Evolutionary conservation across 2,329 filamentous ascomycete species (phyloP).

Genomic region (Spiromastix sp.): DNA sequence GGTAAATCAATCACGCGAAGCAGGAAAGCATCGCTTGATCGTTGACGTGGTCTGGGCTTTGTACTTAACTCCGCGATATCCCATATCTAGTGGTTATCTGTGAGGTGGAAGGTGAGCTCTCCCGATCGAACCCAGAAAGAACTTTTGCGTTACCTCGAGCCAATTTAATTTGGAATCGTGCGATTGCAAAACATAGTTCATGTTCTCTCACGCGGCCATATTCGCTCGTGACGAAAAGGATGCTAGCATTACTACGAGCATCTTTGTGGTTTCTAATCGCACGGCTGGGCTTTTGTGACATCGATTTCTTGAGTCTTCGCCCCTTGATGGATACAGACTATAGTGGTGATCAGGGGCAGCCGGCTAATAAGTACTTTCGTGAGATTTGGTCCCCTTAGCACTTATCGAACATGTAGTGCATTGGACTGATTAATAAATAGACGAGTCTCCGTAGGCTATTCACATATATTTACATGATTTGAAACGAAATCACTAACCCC

Average conservation of each 20-base stretch:
- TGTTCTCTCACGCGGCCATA: neutral
- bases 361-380: slow-evolving; percentile 12
- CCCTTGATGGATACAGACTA: slow-evolving; percentile 10
- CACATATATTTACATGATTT: slow-evolving; percentile 4
- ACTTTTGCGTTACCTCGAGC: too few species aligned
- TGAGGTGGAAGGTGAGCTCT: too few species aligned
- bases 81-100: too few species aligned
- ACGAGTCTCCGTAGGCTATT: slow-evolving; percentile 9
- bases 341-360: slow-evolving; percentile 7
- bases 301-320: slow-evolving; percentile 11
- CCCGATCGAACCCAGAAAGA: too few species aligned
- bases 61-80: too few species aligned
- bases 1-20: too few species aligned
- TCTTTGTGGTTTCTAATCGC: neutral
- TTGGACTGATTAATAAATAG: neutral
- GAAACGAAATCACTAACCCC: neutral
- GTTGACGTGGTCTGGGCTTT: too few species aligned
- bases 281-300: slow-evolving; percentile 8
- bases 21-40: too few species aligned
- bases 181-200: too few species aligned
- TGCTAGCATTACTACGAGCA: slow-evolving; percentile 1
- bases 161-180: too few species aligned
- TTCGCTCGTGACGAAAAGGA: neutral
- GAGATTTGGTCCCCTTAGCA: slow-evolving; percentile 6
- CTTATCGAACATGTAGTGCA: too few species aligned